phyloP scores from a whole-genome alignment of 768 basidiomycete species.

The Boletellus ananiceps region DNA sequence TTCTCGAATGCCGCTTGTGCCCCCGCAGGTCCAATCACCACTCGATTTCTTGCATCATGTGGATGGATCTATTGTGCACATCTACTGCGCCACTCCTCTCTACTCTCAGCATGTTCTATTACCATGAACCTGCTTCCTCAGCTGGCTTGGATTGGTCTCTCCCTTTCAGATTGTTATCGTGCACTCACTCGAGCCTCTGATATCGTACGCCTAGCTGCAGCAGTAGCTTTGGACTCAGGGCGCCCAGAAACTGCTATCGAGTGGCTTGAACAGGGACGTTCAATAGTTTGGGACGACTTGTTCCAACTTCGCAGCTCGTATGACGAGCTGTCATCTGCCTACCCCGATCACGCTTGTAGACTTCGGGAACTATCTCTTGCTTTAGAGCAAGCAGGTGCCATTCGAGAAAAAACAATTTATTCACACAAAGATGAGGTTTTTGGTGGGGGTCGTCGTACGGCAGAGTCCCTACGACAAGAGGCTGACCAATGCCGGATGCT shows the following conservation, averaged over 20 bases:
- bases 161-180: not conserved
- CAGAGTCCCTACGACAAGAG: not conserved
- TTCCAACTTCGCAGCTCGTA: not conserved
- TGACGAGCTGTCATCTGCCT: not conserved
- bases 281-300: not conserved
- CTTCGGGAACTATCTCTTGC: not conserved
- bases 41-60: not conserved
- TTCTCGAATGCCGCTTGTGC: not conserved
- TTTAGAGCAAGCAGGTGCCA: not conserved
- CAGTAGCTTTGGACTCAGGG: not conserved
- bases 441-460: not conserved
- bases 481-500: not conserved
- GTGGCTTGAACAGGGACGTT: not conserved
- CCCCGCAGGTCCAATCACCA: not conserved
- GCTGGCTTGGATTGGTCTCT: not conserved
- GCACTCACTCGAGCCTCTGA: not conserved
- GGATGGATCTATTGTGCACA: not conserved
- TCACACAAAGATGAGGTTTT: not conserved
- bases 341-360: not conserved
- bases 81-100: not conserved
- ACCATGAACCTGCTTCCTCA: not conserved
- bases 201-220: not conserved
- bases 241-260: not conserved
- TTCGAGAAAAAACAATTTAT: not conserved
- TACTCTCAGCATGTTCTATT: not conserved